These are phyloP conservation scores for Eleusine indica DNA, from an alignment of 176 grass and related monocot species.

Conservation along the genomic window DNA sequence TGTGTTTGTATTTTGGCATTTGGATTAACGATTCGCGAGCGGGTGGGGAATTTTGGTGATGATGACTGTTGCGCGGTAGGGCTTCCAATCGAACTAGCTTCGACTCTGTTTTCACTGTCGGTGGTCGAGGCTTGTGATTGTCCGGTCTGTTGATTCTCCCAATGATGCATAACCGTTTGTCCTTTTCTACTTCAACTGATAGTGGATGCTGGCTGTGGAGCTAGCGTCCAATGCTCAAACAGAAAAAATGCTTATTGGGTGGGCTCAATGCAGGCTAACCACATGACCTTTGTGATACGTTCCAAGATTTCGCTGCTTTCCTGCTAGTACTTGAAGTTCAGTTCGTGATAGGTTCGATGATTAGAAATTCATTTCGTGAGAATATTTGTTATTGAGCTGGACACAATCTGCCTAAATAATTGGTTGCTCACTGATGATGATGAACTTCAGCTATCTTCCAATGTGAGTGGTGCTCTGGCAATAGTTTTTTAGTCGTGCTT, in stretches of 20 bases:
- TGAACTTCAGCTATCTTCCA: conserved; percentile 7
- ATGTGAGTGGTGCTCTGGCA: conserved; percentile 3
- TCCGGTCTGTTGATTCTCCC: not conserved
- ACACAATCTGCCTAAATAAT: not conserved
- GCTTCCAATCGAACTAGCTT: not conserved
- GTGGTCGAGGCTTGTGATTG: conserved; percentile 17
- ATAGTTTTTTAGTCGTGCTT: conserved; percentile 9
- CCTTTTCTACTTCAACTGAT: conserved; percentile 5
- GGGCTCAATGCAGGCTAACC: not conserved
- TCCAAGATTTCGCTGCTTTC: not conserved
- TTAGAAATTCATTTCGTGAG: not conserved
- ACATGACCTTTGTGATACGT: not conserved
- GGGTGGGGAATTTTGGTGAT: not conserved
- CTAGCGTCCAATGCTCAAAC: not conserved
- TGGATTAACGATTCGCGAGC: not conserved
- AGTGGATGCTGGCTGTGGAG: not conserved
- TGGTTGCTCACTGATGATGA: not conserved
- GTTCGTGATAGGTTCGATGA: not conserved
- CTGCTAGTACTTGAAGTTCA: not conserved
- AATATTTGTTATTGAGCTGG: not conserved
- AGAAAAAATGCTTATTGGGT: not conserved
- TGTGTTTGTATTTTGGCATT: conserved; percentile 1
- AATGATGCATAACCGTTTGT: not conserved
- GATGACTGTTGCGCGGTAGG: not conserved
- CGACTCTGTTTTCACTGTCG: conserved; percentile 29